phyloP scores from a whole-genome alignment of 257 asterid genomes.

The Ballota nigra region DNA sequence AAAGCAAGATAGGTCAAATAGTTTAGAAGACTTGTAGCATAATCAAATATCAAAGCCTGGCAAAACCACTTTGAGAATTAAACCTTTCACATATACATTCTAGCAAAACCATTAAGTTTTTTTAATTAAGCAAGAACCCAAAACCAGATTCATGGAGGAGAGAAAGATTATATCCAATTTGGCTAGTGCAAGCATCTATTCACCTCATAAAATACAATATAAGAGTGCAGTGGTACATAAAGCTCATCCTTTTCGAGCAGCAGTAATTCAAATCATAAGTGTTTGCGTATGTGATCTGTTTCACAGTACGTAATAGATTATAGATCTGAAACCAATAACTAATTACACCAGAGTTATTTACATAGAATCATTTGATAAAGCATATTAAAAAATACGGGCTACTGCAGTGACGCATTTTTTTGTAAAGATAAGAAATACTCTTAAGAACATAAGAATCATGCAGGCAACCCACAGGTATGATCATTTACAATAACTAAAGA shows the following conservation, averaged over 20 bases:
- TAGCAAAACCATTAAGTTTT: no score
- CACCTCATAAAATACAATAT: not conserved
- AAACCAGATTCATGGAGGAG: no score
- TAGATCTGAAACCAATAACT: not conserved
- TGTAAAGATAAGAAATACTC: no score
- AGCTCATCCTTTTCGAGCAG: not conserved
- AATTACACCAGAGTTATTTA: not conserved
- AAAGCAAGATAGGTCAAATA: no score
- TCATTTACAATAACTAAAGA: slow-evolving; percentile 7
- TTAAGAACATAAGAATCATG: not conserved
- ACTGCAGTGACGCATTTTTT: not conserved
- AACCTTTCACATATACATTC: no score
- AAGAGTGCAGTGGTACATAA: not conserved
- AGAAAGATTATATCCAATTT: no score
- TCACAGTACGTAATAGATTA: not conserved
- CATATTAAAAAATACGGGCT: not conserved
- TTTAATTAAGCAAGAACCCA: no score
- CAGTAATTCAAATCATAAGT: not conserved
- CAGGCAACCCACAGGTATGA: slow-evolving; percentile 5
- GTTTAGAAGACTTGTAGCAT: no score
- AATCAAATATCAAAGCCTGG: no score
- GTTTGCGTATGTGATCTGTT: not conserved
- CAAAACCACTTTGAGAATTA: no score
- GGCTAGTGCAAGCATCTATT: no score
- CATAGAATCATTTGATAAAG: not conserved